Evolutionary conservation across 116 monocot species (phyloP), one percentile per base, ranked within the genome.

Genomic region (Iris pallida): DNA sequence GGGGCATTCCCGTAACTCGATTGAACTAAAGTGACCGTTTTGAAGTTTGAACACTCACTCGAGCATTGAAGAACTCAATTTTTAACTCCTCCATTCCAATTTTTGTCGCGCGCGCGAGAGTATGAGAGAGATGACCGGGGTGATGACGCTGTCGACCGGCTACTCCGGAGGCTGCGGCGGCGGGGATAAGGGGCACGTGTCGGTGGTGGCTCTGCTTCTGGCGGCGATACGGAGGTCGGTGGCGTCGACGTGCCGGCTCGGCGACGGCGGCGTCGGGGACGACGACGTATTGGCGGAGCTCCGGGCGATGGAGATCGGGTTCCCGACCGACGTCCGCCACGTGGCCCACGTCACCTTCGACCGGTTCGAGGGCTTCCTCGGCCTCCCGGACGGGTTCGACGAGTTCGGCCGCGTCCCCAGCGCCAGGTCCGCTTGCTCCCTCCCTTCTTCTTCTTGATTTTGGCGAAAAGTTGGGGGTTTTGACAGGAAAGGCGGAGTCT

Each of bases 261-360:
- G 70, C 64, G 65, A 45, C 45, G 13, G 76, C 55, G 8, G 56
- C 9, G 59, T 42, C 69, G 84, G 57, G 48, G 83, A 82, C 4
- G 72, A 45, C 47, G 16, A 66, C 40, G 45, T 68, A 63, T 57
- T 56, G 6, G 68, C 63, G 42, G 82, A 69, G 7, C 45, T 54
- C 47, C 63, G 78, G 9, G 40, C 71, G 53, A 82, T 86, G 86
- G 86, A 86, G 71, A 86, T 86, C 69, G 79, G 86, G 43, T 76
- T 75, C 76, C 86, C 86, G 13, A 82, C 79, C 9, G 64, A 86
- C 20, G 86, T 86, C 12, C 78, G 82, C n/a, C 86, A 86, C 57
- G 73, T 86, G 30, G 86, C 82, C 16, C 86, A 86, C 40, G 86
- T 86, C 72, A 86, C 86, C 57, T 86, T 86, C 72, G 86, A 86